These are phyloP conservation scores for Nicotiana tabacum DNA, from an alignment of 257 asterid genomes.

Conservation along the genomic window DNA sequence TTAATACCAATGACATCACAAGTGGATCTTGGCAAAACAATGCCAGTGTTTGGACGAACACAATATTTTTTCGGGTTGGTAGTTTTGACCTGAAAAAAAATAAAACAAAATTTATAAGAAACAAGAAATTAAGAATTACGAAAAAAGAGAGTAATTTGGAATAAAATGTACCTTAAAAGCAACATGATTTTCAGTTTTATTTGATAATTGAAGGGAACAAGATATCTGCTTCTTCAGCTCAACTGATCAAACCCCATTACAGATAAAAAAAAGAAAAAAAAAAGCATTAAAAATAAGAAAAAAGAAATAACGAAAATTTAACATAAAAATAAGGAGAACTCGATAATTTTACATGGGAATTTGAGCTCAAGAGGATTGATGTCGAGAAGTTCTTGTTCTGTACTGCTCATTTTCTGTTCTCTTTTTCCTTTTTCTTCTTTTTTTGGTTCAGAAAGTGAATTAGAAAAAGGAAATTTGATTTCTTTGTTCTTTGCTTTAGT, in stretches of 20 bases:
- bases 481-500: neutral
- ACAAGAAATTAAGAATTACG: neutral
- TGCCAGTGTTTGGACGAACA: conserved; percentile 56
- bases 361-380: conserved; percentile 61
- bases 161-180: conserved; percentile 53
- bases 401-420: conserved; percentile 34
- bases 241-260: conserved; percentile 35
- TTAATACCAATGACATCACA: conserved; percentile 40
- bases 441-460: neutral
- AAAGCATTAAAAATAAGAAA: neutral
- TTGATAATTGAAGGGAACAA: conserved; percentile 60
- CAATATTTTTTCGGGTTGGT: conserved; percentile 79
- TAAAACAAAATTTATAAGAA: neutral
- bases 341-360: conserved; percentile 46
- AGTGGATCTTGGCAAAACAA: conserved; percentile 42
- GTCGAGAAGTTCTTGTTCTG: conserved; percentile 55
- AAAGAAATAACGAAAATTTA: neutral
- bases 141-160: neutral
- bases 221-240: conserved; percentile 83
- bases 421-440: neutral
- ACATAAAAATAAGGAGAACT: neutral
- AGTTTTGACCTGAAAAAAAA: conserved; percentile 40
- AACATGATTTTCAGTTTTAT: conserved; percentile 62
- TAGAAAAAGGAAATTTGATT: neutral
- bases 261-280: neutral